Evolutionary conservation across 2,329 filamentous ascomycete genomes (phyloP), one percentile per base, ranked within the genome.

Genomic region (Bipolaris sorokiniana): DNA sequence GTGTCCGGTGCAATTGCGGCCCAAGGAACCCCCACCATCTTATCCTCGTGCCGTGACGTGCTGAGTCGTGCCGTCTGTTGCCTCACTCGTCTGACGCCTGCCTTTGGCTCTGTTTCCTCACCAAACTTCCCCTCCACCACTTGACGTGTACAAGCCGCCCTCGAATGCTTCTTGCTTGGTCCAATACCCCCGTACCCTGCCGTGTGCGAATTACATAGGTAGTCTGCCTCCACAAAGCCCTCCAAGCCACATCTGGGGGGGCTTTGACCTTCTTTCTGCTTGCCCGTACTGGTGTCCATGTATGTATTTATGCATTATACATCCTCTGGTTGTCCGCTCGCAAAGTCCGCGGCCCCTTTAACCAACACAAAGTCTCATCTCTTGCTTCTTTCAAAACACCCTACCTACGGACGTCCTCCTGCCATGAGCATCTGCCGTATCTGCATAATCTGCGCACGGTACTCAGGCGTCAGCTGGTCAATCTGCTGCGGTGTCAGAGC

Each of bases 401-500:
- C 42, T 11, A 11, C 54, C 45, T 54, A 58, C 36, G 51, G 61
- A 22, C 66, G 63, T 22, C 62, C 62, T 16, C 70, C 71, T 22
- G 53, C 61, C 68, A 72, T 80, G 66, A 91, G 83, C 53, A 85
- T 83, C 63, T 89, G 87, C 52, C 92, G 84, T 54, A 97, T 80
- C 36, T 88, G 82, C 80, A 97, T 84, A 53, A 98, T 89, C 76
- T 97, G 92, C 59, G 86, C 85, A 51, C 90, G 84, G 70, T 95
- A 89, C 18, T 86, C 84, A 36, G 91, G 89, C 5, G 90, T 87
- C 47, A 97, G 80, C 70, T 87, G 85, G 72, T 94, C 89, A 66
- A 98, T 92, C 54, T 91, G 86, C 56, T 90, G 84, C 69, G 91
- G 89, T 2, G 92, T 86, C 80, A 97, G 87, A 51, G 84, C 86